phyloP scores from a whole-genome alignment of 2,329 filamentous ascomycete genomes.

The Apiospora koreana region DNA sequence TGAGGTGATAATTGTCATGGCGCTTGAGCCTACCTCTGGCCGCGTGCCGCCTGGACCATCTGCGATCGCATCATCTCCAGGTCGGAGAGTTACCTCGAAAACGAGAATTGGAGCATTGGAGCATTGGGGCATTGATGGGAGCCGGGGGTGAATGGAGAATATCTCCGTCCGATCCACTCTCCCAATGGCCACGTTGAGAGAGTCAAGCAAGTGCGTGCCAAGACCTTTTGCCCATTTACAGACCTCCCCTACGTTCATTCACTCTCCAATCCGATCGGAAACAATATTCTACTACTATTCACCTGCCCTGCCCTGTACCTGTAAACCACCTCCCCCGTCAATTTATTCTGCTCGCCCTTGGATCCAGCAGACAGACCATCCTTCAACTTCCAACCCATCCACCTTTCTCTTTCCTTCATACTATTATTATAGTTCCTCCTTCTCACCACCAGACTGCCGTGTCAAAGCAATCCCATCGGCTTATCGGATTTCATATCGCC shows the following conservation, averaged over 20 bases:
- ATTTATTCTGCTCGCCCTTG: neutral
- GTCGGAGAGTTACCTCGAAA: neutral
- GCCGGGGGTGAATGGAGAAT: constrained; percentile 1
- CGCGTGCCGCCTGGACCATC: neutral
- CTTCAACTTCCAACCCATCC: neutral
- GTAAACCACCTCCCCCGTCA: neutral
- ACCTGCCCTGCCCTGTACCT: neutral
- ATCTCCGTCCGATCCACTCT: constrained; percentile 7
- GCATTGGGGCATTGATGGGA: too few species aligned
- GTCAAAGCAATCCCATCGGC: neutral
- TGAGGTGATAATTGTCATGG: neutral
- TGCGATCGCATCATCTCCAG: neutral
- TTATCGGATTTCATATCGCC: neutral
- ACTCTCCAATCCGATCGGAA: neutral
- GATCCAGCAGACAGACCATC: neutral
- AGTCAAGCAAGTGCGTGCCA: neutral
- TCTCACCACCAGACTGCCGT: neutral
- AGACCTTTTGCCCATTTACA: neutral
- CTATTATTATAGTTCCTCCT: neutral
- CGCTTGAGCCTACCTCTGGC: neutral
- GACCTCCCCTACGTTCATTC: neutral
- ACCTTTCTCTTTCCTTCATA: neutral
- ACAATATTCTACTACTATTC: constrained; percentile 2
- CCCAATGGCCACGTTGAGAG: constrained; percentile 8
- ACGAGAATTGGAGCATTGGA: neutral